A percentile compares a stretch with the other conserved stretches of the same genome.
Evolutionary conservation across 208 protist genomes (phyloP).

Genomic region (Acanthamoeba sp.): DNA sequence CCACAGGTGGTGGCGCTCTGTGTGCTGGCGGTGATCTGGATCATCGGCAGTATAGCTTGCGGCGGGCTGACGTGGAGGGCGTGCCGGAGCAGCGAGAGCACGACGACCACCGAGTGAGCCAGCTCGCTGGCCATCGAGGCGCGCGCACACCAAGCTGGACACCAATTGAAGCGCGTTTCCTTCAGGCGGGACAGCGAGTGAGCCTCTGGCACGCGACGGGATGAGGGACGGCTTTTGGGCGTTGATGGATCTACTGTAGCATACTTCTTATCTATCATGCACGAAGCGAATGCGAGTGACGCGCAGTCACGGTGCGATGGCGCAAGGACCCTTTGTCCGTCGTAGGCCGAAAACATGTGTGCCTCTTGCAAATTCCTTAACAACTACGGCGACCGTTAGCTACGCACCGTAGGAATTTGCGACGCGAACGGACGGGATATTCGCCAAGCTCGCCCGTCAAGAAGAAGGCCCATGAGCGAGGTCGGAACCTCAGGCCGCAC

Average conservation of each 20-base stretch:
- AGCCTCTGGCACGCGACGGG: not conserved
- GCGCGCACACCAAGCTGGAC: not conserved
- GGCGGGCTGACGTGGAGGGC: slow-evolving; percentile 48
- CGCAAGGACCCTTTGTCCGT: too few species aligned
- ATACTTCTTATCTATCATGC: not conserved
- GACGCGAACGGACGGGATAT: not conserved
- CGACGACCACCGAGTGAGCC: not conserved
- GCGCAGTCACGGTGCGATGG: too few species aligned
- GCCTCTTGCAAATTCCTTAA: not conserved
- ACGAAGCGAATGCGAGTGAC: not conserved
- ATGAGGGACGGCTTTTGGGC: not conserved
- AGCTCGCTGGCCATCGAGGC: not conserved
- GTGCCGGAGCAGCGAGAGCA: slow-evolving; percentile 16
- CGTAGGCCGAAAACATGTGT: too few species aligned
- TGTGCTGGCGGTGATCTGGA: slow-evolving; percentile 51
- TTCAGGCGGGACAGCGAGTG: not conserved
- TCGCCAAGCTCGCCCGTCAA: not conserved
- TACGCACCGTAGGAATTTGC: not conserved
- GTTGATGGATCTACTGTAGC: not conserved
- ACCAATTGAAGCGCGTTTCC: too few species aligned
- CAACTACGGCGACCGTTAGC: not conserved
- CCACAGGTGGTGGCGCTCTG: slow-evolving; percentile 49
- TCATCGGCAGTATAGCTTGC: slow-evolving; percentile 57
- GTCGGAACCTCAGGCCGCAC: not conserved
- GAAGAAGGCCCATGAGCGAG: not conserved